Evolutionary conservation across 345 rosid species (phyloP).

Genomic region (Zanthoxylum bungeanum): DNA sequence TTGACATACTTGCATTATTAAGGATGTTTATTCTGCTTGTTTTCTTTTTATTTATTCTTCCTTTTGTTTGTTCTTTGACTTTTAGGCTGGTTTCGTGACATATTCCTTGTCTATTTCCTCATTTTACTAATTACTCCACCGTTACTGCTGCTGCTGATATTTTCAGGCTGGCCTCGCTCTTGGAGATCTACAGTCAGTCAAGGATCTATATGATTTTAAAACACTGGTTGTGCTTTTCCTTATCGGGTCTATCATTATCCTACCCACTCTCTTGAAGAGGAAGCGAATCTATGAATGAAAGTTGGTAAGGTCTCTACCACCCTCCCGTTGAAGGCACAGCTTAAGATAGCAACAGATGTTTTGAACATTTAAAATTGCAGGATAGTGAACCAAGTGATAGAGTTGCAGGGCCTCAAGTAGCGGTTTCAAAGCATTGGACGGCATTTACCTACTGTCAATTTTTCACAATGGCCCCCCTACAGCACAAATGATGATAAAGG

Average conservation of each 20-base stretch:
- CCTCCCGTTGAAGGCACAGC: slow-evolving; percentile 2
- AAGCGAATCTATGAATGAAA: slow-evolving; percentile 66
- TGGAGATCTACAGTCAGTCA: slow-evolving; percentile 78
- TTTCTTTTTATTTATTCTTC: slow-evolving; percentile 11
- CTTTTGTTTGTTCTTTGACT: slow-evolving; percentile 5
- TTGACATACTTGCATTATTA: not conserved
- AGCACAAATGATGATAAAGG: slow-evolving; percentile 9
- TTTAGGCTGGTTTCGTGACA: not conserved
- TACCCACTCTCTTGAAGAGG: slow-evolving; percentile 72
- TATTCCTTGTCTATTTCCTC: not conserved
- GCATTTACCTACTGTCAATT: not conserved
- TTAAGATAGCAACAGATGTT: slow-evolving; percentile 5
- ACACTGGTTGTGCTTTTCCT: slow-evolving; percentile 74
- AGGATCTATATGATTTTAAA: slow-evolving; percentile 80
- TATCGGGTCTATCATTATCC: slow-evolving; percentile 58
- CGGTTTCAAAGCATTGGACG: slow-evolving; percentile 1
- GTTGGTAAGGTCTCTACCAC: slow-evolving; percentile 5
- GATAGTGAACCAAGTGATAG: slow-evolving; percentile 2
- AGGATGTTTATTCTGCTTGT: not conserved
- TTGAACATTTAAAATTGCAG: slow-evolving; percentile 17
- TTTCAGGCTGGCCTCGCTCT: slow-evolving; percentile 83
- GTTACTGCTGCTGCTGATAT: not conserved
- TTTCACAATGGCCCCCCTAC: not conserved
- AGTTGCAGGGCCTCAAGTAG: not conserved
- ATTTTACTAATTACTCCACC: slow-evolving; percentile 8